Conservation (phyloP, 78 protist species). For the Guillardia theta region DNA sequence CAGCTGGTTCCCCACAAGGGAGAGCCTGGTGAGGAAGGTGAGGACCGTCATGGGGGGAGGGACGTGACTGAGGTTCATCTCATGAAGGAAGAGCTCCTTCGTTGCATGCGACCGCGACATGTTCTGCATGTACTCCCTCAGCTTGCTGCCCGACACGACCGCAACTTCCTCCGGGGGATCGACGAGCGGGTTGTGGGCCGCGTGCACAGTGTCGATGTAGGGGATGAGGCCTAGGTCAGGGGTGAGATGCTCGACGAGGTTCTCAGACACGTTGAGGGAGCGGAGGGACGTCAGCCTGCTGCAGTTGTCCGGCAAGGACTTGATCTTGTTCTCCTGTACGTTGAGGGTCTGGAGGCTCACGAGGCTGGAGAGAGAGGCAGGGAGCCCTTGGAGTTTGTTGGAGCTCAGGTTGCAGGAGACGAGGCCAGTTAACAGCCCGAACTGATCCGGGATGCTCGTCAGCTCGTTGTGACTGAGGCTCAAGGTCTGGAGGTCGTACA, state of each 20-base stretch:
- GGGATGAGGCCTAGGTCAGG: not conserved
- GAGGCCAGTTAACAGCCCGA: not conserved
- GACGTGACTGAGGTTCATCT: not conserved
- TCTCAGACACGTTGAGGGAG: not conserved
- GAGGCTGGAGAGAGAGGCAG: not conserved
- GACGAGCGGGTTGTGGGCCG: not conserved
- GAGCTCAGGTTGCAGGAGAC: not conserved
- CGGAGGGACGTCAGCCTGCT: not conserved
- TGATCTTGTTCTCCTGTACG: not conserved
- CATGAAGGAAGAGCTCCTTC: not conserved
- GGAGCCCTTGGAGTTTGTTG: not conserved
- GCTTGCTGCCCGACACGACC: not conserved
- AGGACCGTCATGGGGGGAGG: not conserved
- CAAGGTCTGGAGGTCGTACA: not conserved
- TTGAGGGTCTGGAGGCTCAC: not conserved
- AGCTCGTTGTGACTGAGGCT: not conserved
- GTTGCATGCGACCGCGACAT: not conserved
- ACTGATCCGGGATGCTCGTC: not conserved
- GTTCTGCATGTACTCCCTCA: not conserved
- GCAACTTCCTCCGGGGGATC: conserved; percentile 24
- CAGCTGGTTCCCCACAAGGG: not conserved
- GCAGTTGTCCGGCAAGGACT: not conserved
- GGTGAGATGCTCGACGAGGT: not conserved
- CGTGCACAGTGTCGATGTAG: not conserved
- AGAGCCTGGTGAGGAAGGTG: not conserved